Evolutionary conservation across 2,329 filamentous ascomycete species (phyloP).

Genomic region (Ilyonectria destructans): DNA sequence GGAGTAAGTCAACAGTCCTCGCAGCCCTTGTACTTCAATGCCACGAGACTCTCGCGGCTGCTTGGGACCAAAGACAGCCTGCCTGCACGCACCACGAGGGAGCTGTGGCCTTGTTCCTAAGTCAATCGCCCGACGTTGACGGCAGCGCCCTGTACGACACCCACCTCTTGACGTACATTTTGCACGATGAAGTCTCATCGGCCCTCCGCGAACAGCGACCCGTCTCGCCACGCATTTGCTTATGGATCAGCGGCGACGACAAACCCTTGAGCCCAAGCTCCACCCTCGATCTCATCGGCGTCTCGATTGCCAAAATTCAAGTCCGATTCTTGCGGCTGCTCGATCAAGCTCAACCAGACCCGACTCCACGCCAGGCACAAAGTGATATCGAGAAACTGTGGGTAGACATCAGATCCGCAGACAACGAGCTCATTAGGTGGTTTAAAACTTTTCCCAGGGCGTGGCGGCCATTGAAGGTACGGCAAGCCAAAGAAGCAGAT

Average conservation of each 20-base stretch:
- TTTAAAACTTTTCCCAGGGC: slow-evolving; percentile 15
- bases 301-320: slow-evolving; percentile 23
- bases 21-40: slow-evolving; percentile 31
- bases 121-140: slow-evolving; percentile 2
- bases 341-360: not conserved
- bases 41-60: slow-evolving; percentile 29
- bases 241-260: slow-evolving; percentile 14
- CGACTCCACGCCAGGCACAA: not conserved
- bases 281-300: slow-evolving; percentile 25
- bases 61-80: slow-evolving; percentile 9
- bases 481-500: not conserved
- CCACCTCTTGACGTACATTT: slow-evolving; percentile 16
- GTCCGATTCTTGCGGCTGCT: slow-evolving; percentile 16
- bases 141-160: not conserved
- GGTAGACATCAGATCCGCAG: slow-evolving; percentile 13
- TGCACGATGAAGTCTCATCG: slow-evolving; percentile 21
- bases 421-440: slow-evolving; percentile 22
- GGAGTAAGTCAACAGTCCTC: slow-evolving; percentile 17
- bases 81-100: slow-evolving; percentile 26
- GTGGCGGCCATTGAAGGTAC: slow-evolving; percentile 20
- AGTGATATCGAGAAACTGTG: slow-evolving; percentile 9
- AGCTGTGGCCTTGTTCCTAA: slow-evolving; percentile 25
- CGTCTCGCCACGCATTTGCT: slow-evolving; percentile 15
- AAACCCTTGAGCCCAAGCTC: slow-evolving; percentile 20
- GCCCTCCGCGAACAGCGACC: slow-evolving; percentile 18